phyloP scores from a whole-genome alignment of 2,329 filamentous ascomycete genomes.

The Colletotrichum sidae region DNA sequence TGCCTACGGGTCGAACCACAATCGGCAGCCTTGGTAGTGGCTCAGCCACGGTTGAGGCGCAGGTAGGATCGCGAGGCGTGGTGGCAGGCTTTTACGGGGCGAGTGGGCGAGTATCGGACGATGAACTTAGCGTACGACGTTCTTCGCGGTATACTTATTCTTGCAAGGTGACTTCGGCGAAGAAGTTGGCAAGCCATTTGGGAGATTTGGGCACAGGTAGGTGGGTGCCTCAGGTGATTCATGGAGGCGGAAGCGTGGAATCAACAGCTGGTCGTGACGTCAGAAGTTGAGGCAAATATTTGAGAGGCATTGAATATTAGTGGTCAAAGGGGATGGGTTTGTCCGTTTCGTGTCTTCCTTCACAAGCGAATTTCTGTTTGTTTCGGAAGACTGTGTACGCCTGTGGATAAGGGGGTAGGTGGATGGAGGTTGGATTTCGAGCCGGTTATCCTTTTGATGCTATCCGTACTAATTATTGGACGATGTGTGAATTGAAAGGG shows the following conservation, averaged over 20 bases:
- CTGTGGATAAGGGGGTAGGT: no score
- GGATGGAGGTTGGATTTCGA: conserved; percentile 2
- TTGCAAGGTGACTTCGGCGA: not conserved
- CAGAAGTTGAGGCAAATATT: conserved; percentile 21
- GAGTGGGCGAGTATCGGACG: no score
- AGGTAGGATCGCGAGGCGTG: no score
- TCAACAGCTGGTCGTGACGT: conserved; percentile 30
- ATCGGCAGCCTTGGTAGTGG: conserved; percentile 44
- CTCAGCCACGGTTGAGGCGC: conserved; percentile 12
- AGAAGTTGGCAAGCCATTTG: conserved; percentile 12
- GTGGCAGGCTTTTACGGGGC: no score
- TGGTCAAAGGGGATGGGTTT: no score
- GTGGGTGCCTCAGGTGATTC: conserved; percentile 17
- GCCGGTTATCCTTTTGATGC: conserved; percentile 15
- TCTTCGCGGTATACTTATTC: no score
- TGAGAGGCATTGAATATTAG: no score
- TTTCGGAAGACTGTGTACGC: no score
- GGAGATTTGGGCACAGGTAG: conserved; percentile 4
- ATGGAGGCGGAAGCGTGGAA: not conserved
- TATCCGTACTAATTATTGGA: not conserved
- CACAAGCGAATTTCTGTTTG: no score
- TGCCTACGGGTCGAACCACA: conserved; percentile 21
- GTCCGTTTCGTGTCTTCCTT: no score
- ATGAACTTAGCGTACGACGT: no score
- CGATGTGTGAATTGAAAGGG: not conserved